Evolutionary conservation across 345 rosid genomes (phyloP).

Genomic region (Rhodomyrtus tomentosa): DNA sequence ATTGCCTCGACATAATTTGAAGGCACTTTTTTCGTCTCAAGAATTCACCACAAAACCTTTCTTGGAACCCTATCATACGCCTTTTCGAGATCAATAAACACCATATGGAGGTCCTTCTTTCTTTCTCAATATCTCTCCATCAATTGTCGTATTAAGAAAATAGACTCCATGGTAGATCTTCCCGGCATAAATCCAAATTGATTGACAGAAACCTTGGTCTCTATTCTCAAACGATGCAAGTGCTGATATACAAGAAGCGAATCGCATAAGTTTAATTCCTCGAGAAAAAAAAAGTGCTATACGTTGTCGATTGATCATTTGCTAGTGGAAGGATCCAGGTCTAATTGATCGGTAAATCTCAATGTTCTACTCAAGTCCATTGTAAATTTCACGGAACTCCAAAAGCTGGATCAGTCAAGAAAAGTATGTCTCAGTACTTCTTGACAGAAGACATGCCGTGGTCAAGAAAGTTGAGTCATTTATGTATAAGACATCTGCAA

Average conservation of each 20-base stretch:
- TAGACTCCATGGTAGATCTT: no score
- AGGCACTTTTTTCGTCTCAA: no score
- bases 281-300: background rate
- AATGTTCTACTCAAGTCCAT: background rate
- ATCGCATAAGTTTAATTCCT: background rate
- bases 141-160: no score
- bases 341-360: background rate
- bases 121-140: no score
- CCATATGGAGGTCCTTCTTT: no score
- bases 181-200: no score
- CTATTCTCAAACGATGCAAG: no score
- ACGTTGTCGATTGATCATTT: background rate
- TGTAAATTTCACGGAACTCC: background rate
- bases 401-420: background rate
- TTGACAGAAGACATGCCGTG: background rate
- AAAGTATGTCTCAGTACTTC: background rate
- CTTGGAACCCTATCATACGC: no score
- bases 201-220: no score
- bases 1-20: no score
- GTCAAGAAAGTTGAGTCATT: background rate
- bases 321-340: background rate
- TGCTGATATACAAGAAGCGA: background rate
- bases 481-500: background rate
- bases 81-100: no score
- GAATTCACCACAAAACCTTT: no score